Evolutionary conservation across 139 green algal genomes (phyloP), one percentile per base, ranked within the genome.

Genomic region (Coelastrella sp.): DNA sequence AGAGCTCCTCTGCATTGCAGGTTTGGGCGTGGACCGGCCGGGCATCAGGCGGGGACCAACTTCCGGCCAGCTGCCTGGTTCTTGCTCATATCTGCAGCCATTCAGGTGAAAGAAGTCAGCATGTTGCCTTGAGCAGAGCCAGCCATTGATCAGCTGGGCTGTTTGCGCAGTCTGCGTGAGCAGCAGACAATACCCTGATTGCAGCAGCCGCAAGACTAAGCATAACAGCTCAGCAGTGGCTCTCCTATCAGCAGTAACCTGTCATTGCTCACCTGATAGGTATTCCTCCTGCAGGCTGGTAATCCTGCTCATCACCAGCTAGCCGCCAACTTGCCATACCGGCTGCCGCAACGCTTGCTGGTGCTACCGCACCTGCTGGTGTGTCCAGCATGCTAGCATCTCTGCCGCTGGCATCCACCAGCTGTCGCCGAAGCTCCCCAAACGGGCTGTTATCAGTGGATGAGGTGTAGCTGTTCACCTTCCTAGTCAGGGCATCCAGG

Each of bases 391-490:
- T 49, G 73, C 84, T 66, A 11, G 19, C 73, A 7, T 84, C 74
- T n/a, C 85, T 78, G 59, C 85, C 84, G 22, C 65, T 49, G 10
- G 58, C 85, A 19, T 84, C 85, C 58, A 84, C 8, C 25, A 90
- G 73, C 85, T 90, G 85, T 11, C 85, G 73, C 58, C 74, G 57
- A 57, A 90, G 57, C 25, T 90, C 85, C 24, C 17, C 24, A 35
- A 90, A 84, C 7, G 84, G 68, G 56, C 84, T 80, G 56, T n/a
- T 60, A 19, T 84, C 85, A 65, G 73, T 57, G 25, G 76, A 85
- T 7, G 87, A 91, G 4, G 61, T 78, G 61, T 86, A 86, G 60
- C 76, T 87, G 87, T 91, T 78, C 19, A 91, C 63, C 63, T 91
- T 91, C 24, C 87, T 80, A 7, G 76, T 91, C 11, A 91, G 63